These are phyloP conservation scores for Apocynum venetum DNA, from an alignment of 257 asterid genomes.

Conservation along the genomic window DNA sequence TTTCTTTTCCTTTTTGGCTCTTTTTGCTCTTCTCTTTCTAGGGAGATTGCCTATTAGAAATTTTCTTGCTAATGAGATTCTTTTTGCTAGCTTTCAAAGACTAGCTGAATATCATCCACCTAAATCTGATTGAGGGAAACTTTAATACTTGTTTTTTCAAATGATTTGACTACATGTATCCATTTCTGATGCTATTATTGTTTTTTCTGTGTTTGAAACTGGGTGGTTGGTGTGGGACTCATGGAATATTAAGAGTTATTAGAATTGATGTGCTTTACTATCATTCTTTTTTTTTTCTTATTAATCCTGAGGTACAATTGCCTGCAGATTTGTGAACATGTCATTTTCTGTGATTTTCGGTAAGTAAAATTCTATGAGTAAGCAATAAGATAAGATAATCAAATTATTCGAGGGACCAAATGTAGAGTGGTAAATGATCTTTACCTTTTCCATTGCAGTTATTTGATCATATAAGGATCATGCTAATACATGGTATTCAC, in stretches of 20 bases:
- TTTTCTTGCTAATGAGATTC: neutral
- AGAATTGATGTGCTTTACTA: neutral
- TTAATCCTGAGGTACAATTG: slow-evolving; percentile 10
- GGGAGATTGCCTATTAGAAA: neutral
- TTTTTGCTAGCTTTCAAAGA: neutral
- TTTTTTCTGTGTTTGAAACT: neutral
- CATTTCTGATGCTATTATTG: neutral
- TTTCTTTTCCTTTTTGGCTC: neutral
- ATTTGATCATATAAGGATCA: slow-evolving; percentile 28
- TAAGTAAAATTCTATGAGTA: slow-evolving; percentile 1
- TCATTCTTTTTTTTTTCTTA: neutral
- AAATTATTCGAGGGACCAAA: neutral
- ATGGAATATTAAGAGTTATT: neutral
- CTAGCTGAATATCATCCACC: neutral
- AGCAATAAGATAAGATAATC: neutral
- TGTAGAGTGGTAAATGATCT: slow-evolving; percentile 12
- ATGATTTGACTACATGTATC: neutral
- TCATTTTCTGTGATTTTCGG: slow-evolving; percentile 7
- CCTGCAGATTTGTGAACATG: slow-evolving; percentile 11
- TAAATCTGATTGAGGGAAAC: neutral
- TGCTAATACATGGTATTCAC: slow-evolving; percentile 55
- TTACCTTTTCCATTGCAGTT: slow-evolving; percentile 25
- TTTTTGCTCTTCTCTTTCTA: neutral
- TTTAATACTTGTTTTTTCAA: neutral
- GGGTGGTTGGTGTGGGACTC: neutral